Base-by-base conservation (phyloP, 1,284 basidiomycete species). In the Irpex lacteus region DNA sequence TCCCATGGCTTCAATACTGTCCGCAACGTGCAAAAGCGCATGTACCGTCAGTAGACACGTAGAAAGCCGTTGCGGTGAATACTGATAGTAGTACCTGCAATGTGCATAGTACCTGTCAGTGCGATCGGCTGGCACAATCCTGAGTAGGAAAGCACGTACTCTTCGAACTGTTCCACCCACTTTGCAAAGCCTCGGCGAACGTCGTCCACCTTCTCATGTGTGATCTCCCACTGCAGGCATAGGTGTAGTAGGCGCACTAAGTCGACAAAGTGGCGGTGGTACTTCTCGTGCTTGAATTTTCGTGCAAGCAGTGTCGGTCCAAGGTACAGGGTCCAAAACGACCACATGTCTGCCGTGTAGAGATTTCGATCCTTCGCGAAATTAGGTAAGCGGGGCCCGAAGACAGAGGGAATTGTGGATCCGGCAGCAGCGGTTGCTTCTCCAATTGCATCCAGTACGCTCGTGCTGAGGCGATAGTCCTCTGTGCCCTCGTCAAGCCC, bases 161-260 rank as follows among this genome's bases (percentile, higher is more conserved):
- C 60, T 70, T 84, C 80, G 65, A 80, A 85, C 5, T 76, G 61
- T 38, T 70, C 3, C 0, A 84, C 81, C 81, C 81, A 85, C 4
- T 64, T 13, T 0, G 69, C 65, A 61, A 83, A 78, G 0, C 77
- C 78, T 1, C 53, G n/a, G 0, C 73, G 63, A 0, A 84, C 52
- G 2, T 64, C 49, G 0, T 71, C 61, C 6, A 82, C 69, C 11
- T 83, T 76, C 0, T 66, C 68, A 0, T 61, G n/a, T 0, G 72
- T 72, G n/a, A 82, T 70, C 60, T 78, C 73, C 58, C 80, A 81
- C 59, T 80, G 71, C 1, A 83, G 71, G 62, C 81, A 83, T 0
- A 70, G n/a, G 9, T 74, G 75, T 50, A 83, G 64, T 0, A 83
- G 71, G 1, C 64, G 55, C 21, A 82, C 77, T 0, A 85, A 74